Base-by-base conservation (phyloP, 345 rosid species). In the Syzygium grande region DNA sequence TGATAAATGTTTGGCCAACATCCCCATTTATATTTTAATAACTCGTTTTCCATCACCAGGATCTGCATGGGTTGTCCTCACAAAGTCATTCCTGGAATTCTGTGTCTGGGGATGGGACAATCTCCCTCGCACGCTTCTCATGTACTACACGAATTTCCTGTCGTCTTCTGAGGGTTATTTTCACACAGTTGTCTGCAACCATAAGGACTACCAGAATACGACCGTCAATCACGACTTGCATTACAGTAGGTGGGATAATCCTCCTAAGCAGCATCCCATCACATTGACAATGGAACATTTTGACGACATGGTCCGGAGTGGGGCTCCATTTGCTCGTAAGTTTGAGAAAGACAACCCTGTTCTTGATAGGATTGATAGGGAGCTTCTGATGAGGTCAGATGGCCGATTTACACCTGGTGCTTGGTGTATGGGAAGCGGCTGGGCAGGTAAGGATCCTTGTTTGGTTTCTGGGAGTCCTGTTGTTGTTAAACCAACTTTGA, bases 61-160 rank as follows among this genome's bases (percentile, higher is more conserved):
- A 7, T 97, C 99, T 9, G 93, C 91, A 73, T 95, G 98, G 91
- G 95, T 95, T 87, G 90, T 93, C 41, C 87, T 97, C 89, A 94
- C 99, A 3, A 96, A 93, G 91, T 89, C 98, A 30, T 96, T 97
- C 92, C 95, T 97, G 10, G 98, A 97, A 85, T 95, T 96, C 91
- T 96, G 98, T 55, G 89, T 97, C 12, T 94, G 97, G 97, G 99
- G 99, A 88, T 96, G 99, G 98, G 99, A 96, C 89, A 97, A 97
- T 92, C 97, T 97, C 53, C 99, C 99, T 51, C 95, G 99, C 38
- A 95, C 95, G 5, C 94, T 97, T 53, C 93, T 95, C 55, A 96
- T 97, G 99, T 96, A 97, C 92, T 96, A 97, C 86, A 94, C 96
- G 9, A 97, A 96, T 92, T 94, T 95, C 93, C 91, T 95, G 86